Evolutionary conservation across 257 asterid genomes (phyloP).

Genomic region (Solanum clarkiae): DNA sequence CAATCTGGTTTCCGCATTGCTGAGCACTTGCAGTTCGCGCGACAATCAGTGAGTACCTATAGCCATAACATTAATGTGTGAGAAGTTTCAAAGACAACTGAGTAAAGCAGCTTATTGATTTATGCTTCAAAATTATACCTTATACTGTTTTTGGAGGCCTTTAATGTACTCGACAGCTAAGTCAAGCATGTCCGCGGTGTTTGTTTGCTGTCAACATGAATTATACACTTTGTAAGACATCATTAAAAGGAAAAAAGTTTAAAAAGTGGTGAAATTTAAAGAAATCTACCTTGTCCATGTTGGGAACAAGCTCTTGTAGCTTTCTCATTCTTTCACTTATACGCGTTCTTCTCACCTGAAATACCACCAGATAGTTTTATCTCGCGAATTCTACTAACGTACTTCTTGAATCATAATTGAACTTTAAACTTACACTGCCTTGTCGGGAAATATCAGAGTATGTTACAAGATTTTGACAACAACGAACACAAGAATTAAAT

Average conservation of each 20-base stretch:
- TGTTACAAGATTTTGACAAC: neutral
- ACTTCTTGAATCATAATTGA: neutral
- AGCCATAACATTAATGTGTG: neutral
- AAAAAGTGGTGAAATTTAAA: slow-evolving; percentile 18
- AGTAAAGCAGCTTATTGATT: neutral
- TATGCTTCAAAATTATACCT: slow-evolving; percentile 22
- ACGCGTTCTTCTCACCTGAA: slow-evolving; percentile 73
- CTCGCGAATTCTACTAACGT: neutral
- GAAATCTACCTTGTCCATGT: slow-evolving; percentile 70
- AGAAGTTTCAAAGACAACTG: neutral
- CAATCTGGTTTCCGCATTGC: slow-evolving; percentile 20
- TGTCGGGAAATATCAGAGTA: neutral
- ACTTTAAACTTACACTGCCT: neutral
- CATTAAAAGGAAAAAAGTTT: neutral
- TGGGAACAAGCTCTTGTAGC: slow-evolving; percentile 86
- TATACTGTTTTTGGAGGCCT: slow-evolving; percentile 66
- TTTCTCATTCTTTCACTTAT: slow-evolving; percentile 93
- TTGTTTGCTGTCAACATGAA: slow-evolving; percentile 66
- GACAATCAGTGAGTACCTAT: slow-evolving; percentile 46
- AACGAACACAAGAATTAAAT: neutral
- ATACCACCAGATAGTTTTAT: neutral
- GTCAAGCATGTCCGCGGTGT: slow-evolving; percentile 91
- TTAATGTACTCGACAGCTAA: slow-evolving; percentile 86
- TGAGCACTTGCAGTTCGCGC: slow-evolving; percentile 63
- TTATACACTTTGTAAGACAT: neutral